phyloP scores from a whole-genome alignment of 768 basidiomycete genomes.

The Agaricus blazei region DNA sequence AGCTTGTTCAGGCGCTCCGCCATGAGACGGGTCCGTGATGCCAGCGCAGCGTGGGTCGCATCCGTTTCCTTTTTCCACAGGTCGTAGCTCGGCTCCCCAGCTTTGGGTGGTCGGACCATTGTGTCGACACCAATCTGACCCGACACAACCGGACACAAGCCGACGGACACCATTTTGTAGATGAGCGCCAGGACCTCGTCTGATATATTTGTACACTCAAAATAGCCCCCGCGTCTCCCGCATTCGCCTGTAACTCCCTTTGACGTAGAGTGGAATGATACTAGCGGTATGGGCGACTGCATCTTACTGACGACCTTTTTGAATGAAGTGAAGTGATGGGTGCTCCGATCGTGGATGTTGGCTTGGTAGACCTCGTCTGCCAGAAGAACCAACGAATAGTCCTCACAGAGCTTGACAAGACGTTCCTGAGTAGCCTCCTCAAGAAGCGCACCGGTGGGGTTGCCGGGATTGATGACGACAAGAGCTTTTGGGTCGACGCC shows the following conservation, averaged over 20 bases:
- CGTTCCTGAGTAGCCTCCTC: conserved; percentile 62
- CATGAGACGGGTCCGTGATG: conserved; percentile 68
- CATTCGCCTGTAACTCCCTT: conserved; percentile 97
- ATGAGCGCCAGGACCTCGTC: conserved; percentile 77
- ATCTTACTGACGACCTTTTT: conserved; percentile 76
- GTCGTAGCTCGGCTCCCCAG: conserved; percentile 68
- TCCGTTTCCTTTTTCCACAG: conserved; percentile 85
- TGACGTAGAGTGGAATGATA: conserved; percentile 97
- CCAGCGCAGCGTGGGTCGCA: conserved; percentile 70
- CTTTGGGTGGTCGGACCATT: conserved; percentile 85
- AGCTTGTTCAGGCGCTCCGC: conserved; percentile 73
- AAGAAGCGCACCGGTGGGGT: conserved; percentile 90
- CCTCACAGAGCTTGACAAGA: conserved; percentile 81
- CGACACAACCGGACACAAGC: conserved; percentile 82
- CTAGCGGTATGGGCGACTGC: conserved; percentile 70
- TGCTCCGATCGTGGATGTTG: conserved; percentile 71
- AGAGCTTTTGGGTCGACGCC: conserved; percentile 73
- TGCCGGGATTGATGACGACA: conserved; percentile 98
- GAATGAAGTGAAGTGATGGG: conserved; percentile 86
- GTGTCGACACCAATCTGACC: conserved; percentile 95
- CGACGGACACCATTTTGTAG: conserved; percentile 95
- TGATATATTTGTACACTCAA: conserved; percentile 82
- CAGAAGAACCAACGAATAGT: conserved; percentile 80
- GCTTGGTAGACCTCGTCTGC: conserved; percentile 99
- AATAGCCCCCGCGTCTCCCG: conserved; percentile 95